A percentile compares a stretch with the other conserved stretches of the same genome.
Evolutionary conservation across 345 rosid genomes (phyloP).

Genomic region (Eutrema japonicum): DNA sequence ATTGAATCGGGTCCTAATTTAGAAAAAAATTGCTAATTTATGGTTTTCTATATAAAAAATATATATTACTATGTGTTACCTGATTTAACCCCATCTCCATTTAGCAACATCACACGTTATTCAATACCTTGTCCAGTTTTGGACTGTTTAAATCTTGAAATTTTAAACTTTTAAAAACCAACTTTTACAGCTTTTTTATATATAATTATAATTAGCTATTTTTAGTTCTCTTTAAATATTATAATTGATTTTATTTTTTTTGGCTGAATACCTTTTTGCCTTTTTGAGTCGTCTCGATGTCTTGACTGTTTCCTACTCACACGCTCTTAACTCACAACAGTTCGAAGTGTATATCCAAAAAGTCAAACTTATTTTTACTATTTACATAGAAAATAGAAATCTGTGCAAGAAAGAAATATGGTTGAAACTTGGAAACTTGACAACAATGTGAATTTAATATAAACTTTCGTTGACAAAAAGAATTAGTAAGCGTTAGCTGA

Average conservation of each 20-base stretch:
- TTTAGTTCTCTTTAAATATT: not conserved
- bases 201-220: constrained; percentile 10
- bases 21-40: constrained; percentile 14
- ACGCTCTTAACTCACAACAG: not conserved
- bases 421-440: constrained; percentile 44
- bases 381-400: constrained; percentile 27
- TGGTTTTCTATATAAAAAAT: constrained; percentile 6
- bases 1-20: constrained; percentile 3
- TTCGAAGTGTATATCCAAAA: constrained; percentile 23
- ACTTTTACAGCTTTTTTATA: constrained; percentile 7
- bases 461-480: constrained; percentile 23
- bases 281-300: constrained; percentile 14
- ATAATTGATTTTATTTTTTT: not conserved
- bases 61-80: constrained; percentile 8
- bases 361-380: constrained; percentile 41
- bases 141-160: not conserved
- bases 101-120: constrained; percentile 36
- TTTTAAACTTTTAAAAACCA: not conserved
- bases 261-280: not conserved
- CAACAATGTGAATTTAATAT: constrained; percentile 36
- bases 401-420: constrained; percentile 29
- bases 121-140: constrained; percentile 22
- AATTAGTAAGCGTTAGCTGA: not conserved
- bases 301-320: constrained; percentile 28
- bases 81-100: constrained; percentile 32